Conservation (phyloP, 202 grass and related monocot species). For the Setaria italica region DNA sequence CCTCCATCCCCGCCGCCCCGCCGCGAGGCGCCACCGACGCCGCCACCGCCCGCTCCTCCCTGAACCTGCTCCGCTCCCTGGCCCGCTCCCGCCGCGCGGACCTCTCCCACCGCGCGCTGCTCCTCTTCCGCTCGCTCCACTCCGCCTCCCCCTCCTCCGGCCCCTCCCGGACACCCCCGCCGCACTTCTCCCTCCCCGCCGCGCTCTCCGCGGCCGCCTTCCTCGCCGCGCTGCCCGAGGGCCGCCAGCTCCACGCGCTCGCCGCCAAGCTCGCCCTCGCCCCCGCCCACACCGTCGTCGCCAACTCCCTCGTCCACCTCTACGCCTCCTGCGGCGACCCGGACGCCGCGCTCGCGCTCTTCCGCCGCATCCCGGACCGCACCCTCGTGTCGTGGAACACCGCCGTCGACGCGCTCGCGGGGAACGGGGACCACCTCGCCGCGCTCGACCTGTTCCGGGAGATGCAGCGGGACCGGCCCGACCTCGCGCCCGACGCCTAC, state of each 20-base stretch:
- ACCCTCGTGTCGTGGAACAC: constrained; percentile 93
- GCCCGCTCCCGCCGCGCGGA: constrained; percentile 60
- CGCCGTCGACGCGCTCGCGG: constrained; percentile 62
- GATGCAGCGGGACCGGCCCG: constrained; percentile 50
- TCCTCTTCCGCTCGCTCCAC: constrained; percentile 67
- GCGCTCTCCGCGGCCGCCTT: constrained; percentile 76
- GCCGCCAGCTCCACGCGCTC: constrained; percentile 78
- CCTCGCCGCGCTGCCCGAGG: constrained; percentile 67
- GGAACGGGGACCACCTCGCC: constrained; percentile 69
- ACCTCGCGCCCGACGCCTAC: constrained; percentile 69
- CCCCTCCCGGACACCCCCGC: neutral
- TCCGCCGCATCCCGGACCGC: constrained; percentile 53
- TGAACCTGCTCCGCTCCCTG: constrained; percentile 69
- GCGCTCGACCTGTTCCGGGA: constrained; percentile 65
- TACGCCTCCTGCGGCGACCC: constrained; percentile 81
- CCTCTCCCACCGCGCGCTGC: constrained; percentile 65
- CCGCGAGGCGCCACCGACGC: constrained; percentile 3
- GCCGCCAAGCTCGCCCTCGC: constrained; percentile 65
- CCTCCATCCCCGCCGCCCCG: constrained; percentile 15
- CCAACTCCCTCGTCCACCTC: constrained; percentile 87
- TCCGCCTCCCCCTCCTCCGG: neutral
- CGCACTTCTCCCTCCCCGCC: constrained; percentile 60
- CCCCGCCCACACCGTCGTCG: constrained; percentile 51
- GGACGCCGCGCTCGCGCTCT: constrained; percentile 51
- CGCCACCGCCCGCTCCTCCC: constrained; percentile 9